Evolutionary conservation across 177 flowering plant genomes (phyloP), one percentile per base, ranked within the genome.

Genomic region (Tripterygium wilfordii): DNA sequence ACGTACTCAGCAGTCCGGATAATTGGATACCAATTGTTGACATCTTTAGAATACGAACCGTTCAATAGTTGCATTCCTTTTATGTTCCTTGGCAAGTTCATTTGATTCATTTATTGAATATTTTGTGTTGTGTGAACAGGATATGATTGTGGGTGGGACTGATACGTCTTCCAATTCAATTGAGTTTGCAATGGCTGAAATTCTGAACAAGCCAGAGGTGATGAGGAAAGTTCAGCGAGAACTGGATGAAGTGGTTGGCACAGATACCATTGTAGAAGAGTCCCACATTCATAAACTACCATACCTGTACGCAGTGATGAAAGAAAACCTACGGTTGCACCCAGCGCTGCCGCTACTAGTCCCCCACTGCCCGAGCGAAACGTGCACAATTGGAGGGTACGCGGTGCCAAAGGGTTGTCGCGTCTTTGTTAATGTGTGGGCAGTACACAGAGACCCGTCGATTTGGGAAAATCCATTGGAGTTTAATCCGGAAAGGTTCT

Each of bases 401-500:
- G 48, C 49, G 6, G 32, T 82, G 3, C 89, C 85, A 0, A 58
- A 67, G 38, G 85, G 75, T 2, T 40, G 75, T n/a, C 52, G 78
- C 8, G 71, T 82, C n/a, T 79, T 79, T n/a, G 17, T 79, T 19
- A 79, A 79, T 51, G 81, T 62, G 4, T 82, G 89, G 89, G 79
- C 81, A 0, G 67, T 74, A 9, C 88, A 82, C 2, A 58, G 84
- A 30, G 89, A 79, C 54, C 83, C 82, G 25, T 48, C 64, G 0
- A 43, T 64, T 5, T 77, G 89, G 89, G 69, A 52, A 0, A 57
- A 75, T 33, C 82, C 85, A 0, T 17, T 49, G 16, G 69, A 73
- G 39, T 82, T 82, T 55, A 23, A 65, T 12, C 85, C 89, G 0
- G 75, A 75, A 18, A 67, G 89, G 62, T 82, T 79, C 37, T 30